Base-by-base conservation (phyloP, 768 basidiomycete species). In the Phylloporus sp. region DNA sequence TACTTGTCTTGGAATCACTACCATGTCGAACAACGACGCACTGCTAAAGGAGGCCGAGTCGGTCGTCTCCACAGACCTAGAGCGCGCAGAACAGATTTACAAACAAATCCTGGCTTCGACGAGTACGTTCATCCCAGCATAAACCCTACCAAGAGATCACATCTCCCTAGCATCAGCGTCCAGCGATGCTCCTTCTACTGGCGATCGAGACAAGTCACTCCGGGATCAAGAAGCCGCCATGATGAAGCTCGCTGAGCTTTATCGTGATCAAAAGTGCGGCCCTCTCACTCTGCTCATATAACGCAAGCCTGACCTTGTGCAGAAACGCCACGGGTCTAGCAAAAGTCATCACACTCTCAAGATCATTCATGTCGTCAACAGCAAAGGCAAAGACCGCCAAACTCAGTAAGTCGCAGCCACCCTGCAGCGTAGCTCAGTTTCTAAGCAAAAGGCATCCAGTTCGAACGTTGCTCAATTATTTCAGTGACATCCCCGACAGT, bases 381-480 rank as follows among this genome's bases (percentile, higher is more conserved):
- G 95, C 95, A 15, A 97, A 97, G 71, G 95, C 94, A 2, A 97
- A 97, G 71, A 97, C 95, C 0, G 94, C 94, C 3, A 95, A 95
- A 73, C 82, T 97, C 57, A 95, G 93, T 93, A 55, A 59, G 53
- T 44, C 15, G 28, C 38, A 35, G 27, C 10, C 42, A 22, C 16
- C 45, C 24, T 22, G 4, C 43, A 23, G 16, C n/a, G 0, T 12
- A 13, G 22, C n/a, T 9, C 22, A 8, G 7, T 22, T 9, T 46
- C 20, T 36, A 24, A 43, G 16, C 31, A 22, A 43, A 20, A 22
- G 16, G 11, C 41, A 1, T 55, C 22, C 56, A 97, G 94, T 97
- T 72, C 85, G 95, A 38, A 95, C 94, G 12, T 79, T 99, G 40
- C 89, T 98, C 61, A 89, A 89, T 68, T 88, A 86, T 73, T 97